These are phyloP conservation scores for Massariosphaeria phaeospora DNA, from an alignment of 495 filamentous ascomycete species.

Conservation along the genomic window DNA sequence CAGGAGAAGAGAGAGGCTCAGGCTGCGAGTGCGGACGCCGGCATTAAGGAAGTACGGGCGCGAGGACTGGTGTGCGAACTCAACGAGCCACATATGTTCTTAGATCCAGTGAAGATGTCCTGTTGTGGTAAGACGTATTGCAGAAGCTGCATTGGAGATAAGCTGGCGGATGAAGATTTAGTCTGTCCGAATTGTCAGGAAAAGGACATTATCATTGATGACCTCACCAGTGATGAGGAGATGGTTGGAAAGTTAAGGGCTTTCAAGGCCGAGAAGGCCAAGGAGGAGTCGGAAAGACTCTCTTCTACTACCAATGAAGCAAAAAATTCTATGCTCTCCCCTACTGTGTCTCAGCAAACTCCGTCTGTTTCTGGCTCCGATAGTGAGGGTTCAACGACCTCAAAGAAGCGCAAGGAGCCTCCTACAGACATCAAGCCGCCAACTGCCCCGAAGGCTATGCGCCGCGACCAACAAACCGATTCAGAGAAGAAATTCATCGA, in stretches of 20 bases:
- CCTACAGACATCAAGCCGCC: conserved; percentile 56
- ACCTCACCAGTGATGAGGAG: conserved; percentile 77
- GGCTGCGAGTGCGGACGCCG: conserved; percentile 63
- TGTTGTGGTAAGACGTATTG: conserved; percentile 97
- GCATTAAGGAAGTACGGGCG: conserved; percentile 75
- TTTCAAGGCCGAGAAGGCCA: conserved; percentile 69
- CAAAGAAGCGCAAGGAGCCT: conserved; percentile 70
- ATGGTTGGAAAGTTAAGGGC: conserved; percentile 66
- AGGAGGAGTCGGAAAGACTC: conserved; percentile 59
- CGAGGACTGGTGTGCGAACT: conserved; percentile 86
- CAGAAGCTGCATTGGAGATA: conserved; percentile 97
- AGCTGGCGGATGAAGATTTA: conserved; percentile 96
- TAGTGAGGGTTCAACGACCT: conserved; percentile 31
- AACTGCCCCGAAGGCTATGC: conserved; percentile 49
- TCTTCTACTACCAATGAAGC: conserved; percentile 40
- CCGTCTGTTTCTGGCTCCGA: conserved; percentile 15
- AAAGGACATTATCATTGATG: conserved; percentile 88
- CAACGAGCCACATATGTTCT: conserved; percentile 93
- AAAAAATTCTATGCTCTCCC: conserved; percentile 39
- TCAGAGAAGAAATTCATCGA: conserved; percentile 33
- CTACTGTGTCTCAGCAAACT: conserved; percentile 4
- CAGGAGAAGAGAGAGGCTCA: conserved; percentile 83
- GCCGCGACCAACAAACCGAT: conserved; percentile 22
- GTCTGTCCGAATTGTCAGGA: conserved; percentile 85
- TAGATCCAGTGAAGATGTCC: conserved; percentile 96